Conservation (phyloP, 2,329 filamentous ascomycete species). For the Pseudophaeomoniella oleicola region DNA sequence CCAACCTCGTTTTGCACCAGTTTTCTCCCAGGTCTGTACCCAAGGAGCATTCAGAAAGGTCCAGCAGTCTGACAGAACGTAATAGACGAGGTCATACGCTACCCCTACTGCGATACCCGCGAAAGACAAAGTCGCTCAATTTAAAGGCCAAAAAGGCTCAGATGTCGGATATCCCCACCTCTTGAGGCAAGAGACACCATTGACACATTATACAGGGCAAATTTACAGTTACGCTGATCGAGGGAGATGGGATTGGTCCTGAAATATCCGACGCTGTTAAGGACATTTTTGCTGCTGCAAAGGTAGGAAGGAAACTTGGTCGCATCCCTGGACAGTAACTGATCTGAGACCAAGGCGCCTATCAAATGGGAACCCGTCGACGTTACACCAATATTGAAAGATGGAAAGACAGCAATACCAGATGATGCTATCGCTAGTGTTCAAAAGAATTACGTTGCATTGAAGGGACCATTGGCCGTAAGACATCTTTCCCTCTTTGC, state of each 20-base stretch:
- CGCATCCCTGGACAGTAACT: constrained; percentile 10
- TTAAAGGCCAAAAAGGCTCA: constrained; percentile 76
- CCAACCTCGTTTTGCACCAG: constrained; percentile 29
- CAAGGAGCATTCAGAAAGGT: too few species aligned
- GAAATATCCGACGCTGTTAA: constrained; percentile 97
- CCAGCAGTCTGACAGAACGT: too few species aligned
- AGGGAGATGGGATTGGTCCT: constrained; percentile 96
- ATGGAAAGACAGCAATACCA: constrained; percentile 91
- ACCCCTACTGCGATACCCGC: constrained; percentile 31
- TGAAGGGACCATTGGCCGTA: constrained; percentile 95
- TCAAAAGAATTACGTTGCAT: constrained; percentile 86
- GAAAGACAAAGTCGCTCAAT: constrained; percentile 71
- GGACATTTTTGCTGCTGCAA: constrained; percentile 92
- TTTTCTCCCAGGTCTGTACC: constrained; percentile 43
- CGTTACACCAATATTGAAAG: constrained; percentile 82
- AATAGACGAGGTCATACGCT: too few species aligned
- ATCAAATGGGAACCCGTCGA: constrained; percentile 96
- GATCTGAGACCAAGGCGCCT: constrained; percentile 48
- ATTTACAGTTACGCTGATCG: constrained; percentile 91
- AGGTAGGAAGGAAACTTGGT: constrained; percentile 41
- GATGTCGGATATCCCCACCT: constrained; percentile 48
- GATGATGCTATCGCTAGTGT: constrained; percentile 88
- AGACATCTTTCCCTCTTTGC: constrained; percentile 18
- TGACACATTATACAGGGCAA: constrained; percentile 50
- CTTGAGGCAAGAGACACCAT: constrained; percentile 8